Evolutionary conservation across 495 filamentous ascomycete genomes (phyloP), one percentile per base, ranked within the genome.

Genomic region (Penicillium pancosmium): DNA sequence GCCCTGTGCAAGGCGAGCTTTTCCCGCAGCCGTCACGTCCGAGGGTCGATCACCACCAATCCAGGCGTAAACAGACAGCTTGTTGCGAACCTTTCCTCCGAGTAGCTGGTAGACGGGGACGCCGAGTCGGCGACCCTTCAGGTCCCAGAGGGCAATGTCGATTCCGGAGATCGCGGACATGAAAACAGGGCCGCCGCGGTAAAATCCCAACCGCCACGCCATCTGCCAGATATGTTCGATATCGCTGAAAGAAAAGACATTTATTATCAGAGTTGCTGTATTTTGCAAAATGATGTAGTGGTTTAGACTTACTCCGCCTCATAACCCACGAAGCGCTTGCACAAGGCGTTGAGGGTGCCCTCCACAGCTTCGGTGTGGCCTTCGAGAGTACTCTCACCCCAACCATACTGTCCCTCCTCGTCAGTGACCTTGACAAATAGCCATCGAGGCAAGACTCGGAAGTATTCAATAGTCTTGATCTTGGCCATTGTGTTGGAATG

Each of bases 221-320:
- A 78, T 81, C 70, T 93, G 90, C 90, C 90, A 92, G 51, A 91
- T 85, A 59, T 91, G 85, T 68, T 93, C 89, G 59, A 93, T 92
- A 50, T 91, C 85, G 69, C 88, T 91, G 27, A 31, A 31, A 40
- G 16, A 19, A 41, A 5, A n/a, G 5, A 18, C 2, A 31, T 23
- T 5, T 18, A 16, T 52, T 44, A 16, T 52, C 19, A 44, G 41
- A 1, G 4, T 40, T 40, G 36, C n/a, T n/a, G 7, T 35, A 19
- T 21, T 34, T 12, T 2, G 18, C 15, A 9, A 25, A 23, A 40
- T 8, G 33, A 25, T 19, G 34, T 9, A 10, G 23, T 16, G 51
- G 10, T 25, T 10, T 27, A 15, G 21, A 66, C 78, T 57, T 77
- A 90, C 88, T 91, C 86, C 36, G 90, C 89, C 67, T 92, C 89